Evolutionary conservation across 2,329 filamentous ascomycete genomes (phyloP).

Genomic region (Stachybotrys chlorohalonatus): DNA sequence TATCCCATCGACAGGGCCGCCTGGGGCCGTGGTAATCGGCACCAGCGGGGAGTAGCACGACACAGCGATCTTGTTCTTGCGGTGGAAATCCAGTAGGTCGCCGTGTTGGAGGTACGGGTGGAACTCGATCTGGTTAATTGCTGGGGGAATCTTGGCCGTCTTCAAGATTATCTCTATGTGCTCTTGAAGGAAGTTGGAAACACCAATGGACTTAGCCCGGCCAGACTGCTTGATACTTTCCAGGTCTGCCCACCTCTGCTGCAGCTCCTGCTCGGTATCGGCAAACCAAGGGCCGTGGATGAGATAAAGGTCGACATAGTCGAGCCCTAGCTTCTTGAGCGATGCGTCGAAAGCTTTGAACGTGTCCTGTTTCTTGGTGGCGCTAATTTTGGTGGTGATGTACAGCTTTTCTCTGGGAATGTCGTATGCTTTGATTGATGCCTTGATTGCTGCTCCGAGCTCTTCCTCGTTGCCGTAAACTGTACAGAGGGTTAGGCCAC

Average conservation of each 20-base stretch:
- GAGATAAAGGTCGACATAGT: conserved; percentile 66
- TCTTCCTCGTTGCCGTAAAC: conserved; percentile 59
- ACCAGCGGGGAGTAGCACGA: conserved; percentile 48
- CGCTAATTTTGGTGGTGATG: conserved; percentile 52
- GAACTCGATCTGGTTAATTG: conserved; percentile 73
- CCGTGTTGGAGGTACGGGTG: conserved; percentile 67
- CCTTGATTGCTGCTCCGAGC: conserved; percentile 61
- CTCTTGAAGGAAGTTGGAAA: conserved; percentile 61
- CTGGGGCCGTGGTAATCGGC: conserved; percentile 34
- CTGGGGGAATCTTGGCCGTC: conserved; percentile 53
- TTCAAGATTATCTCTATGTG: conserved; percentile 47
- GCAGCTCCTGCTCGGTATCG: conserved; percentile 41
- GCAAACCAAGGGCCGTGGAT: conserved; percentile 51
- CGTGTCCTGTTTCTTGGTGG: conserved; percentile 27
- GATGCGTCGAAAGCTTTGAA: conserved; percentile 47
- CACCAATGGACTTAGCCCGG: conserved; percentile 61
- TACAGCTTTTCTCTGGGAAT: conserved; percentile 60
- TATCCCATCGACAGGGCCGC: conserved; percentile 42
- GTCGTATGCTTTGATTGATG: conserved; percentile 51
- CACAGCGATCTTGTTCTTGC: conserved; percentile 46
- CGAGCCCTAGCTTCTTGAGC: conserved; percentile 55
- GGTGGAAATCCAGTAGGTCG: conserved; percentile 47
- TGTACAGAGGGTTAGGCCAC: conserved; percentile 11
- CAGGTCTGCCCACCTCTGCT: conserved; percentile 48
- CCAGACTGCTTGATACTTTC: conserved; percentile 60